Evolutionary conservation across 331 rosid species (phyloP), one percentile per base, ranked within the genome.

Genomic region (Telfairia occidentalis): DNA sequence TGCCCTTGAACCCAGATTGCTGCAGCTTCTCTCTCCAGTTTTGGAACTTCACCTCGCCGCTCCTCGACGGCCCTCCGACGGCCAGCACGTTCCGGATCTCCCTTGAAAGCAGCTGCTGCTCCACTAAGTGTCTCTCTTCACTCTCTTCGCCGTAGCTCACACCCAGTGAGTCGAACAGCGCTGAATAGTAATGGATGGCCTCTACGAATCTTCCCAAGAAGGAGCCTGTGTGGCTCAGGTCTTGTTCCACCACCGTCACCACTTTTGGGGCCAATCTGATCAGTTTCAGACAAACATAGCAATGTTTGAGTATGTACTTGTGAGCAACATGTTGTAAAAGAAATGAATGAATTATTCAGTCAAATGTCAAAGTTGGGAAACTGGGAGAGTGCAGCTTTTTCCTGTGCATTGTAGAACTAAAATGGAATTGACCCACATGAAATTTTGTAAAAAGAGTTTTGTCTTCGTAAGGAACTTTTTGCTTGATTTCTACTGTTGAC

Each of bases 221-320:
- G 0, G 98, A 91, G n/a, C 97, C 97, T 13, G 92, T 92, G 55
- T 90, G 96, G 85, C 97, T 88, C 53, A 91, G 81, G 77, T 94
- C 98, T 60, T 94, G 98, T 79, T 94, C 98, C 34, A 94, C 98
- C 75, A 94, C 98, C 9, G 98, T 94, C 84, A 94, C 97, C 69
- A 91, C 98, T 82, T 94, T 94, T 24, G 98, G 98, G 24, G 96
- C 89, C 85, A 94, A 74, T 82, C 98, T 94, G 86, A 69, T 38
- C 34, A 45, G 12, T 3, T 55, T 23, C 46, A 74, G 8, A 34
- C 4, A 38, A 9, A 12, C 8, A 53, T 1, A 21, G 43, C 76
- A n/a, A 49, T 28, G 26, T 49, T 28, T 43, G 1, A 71, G 0
- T 35, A 70, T 70, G 9, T 57, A 57, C 64, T 57, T 9, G 1